Percentiles rank a stretch among this genome's conserved stretches.
Conservation (phyloP, 2,329 filamentous ascomycete species). For the Fusarium virguliforme region DNA sequence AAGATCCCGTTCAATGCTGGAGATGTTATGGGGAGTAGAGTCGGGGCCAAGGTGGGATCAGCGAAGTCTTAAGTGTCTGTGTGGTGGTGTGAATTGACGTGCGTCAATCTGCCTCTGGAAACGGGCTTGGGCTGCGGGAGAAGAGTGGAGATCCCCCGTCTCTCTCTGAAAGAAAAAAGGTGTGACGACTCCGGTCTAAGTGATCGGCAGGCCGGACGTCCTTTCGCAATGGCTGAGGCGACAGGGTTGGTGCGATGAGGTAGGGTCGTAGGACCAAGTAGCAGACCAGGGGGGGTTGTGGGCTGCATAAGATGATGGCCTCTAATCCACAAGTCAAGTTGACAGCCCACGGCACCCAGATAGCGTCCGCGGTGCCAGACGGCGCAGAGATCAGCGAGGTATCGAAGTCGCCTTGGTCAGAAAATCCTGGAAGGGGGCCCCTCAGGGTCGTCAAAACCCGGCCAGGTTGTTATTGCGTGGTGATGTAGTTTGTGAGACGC, state of each 20-base stretch:
- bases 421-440: conserved; percentile 38
- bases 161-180: conserved; percentile 54
- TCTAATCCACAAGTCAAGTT: conserved; percentile 50
- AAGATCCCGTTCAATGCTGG: conserved; percentile 54
- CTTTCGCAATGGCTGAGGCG: conserved; percentile 64
- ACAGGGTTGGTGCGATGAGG: conserved; percentile 63
- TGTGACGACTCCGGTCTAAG: conserved; percentile 69
- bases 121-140: conserved; percentile 59
- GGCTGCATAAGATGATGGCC: conserved; percentile 55
- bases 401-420: conserved; percentile 35
- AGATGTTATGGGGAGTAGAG: conserved; percentile 55
- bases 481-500: conserved; percentile 24
- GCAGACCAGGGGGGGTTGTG: conserved; percentile 55
- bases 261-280: conserved; percentile 59
- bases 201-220: conserved; percentile 70
- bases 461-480: conserved; percentile 10
- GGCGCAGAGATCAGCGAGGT: conserved; percentile 50
- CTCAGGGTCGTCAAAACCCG: conserved; percentile 17
- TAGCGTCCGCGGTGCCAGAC: conserved; percentile 49
- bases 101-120: conserved; percentile 59
- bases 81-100: conserved; percentile 59
- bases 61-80: conserved; percentile 73
- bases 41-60: conserved; percentile 67
- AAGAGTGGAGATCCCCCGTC: conserved; percentile 57
- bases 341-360: conserved; percentile 53